phyloP scores from a whole-genome alignment of 2,329 filamentous ascomycete genomes.

The Fusarium domesticum region DNA sequence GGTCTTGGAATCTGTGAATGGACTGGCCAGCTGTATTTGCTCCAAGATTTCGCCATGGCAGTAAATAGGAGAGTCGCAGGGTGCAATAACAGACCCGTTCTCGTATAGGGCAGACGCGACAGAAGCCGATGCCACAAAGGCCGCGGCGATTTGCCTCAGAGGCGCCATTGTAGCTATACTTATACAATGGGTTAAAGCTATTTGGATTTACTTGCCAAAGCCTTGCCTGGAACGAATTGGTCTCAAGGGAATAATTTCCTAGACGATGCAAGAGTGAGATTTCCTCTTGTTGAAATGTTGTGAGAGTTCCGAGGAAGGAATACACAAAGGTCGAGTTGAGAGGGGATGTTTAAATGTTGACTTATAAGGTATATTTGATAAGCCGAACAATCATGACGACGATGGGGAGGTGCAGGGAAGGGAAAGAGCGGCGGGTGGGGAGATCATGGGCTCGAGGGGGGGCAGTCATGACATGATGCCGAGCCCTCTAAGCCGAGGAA shows the following conservation, averaged over 20 bases:
- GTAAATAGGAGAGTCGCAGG: constrained; percentile 66
- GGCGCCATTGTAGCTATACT: constrained; percentile 24
- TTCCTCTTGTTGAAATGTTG: too few relatives aligned
- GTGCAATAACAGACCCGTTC: constrained; percentile 59
- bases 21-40: constrained; percentile 60
- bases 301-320: too few relatives aligned
- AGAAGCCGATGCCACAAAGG: constrained; percentile 29
- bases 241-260: too few relatives aligned
- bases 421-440: not conserved
- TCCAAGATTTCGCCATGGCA: constrained; percentile 63
- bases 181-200: not conserved
- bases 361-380: too few relatives aligned
- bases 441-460: constrained; percentile 3
- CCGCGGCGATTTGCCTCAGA: constrained; percentile 25
- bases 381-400: too few relatives aligned
- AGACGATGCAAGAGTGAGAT: too few relatives aligned
- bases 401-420: too few relatives aligned
- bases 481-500: not conserved
- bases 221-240: not conserved
- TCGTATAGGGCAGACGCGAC: constrained; percentile 49
- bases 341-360: too few relatives aligned
- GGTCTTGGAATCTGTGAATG: constrained; percentile 67
- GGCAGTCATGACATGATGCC: constrained; percentile 15
- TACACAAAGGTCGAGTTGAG: too few relatives aligned
- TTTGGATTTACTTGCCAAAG: not conserved